Evolutionary conservation across 805 yeast species (phyloP), one percentile per base, ranked within the genome.

Genomic region (Ogataea ganodermae): DNA sequence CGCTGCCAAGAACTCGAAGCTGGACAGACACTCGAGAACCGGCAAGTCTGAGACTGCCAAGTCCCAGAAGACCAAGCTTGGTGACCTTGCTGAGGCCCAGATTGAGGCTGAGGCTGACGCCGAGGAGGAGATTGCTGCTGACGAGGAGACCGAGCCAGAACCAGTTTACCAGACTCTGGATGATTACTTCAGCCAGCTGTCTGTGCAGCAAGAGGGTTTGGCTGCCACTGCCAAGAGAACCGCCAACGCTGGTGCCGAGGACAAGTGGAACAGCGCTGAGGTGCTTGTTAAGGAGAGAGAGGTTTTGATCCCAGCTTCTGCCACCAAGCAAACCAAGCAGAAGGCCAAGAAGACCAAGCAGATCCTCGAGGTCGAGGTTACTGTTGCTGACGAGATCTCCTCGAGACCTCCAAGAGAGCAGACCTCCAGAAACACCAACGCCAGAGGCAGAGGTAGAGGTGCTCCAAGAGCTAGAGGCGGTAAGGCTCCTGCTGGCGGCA

Each of bases 11-110:
- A 57, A 54, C 48, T 74, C 70, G 68, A 75, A 78, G 62, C 70
- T 72, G 51, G 98, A 92, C 82, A 94, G 96, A 74, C 94, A 83
- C 67, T 81, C 92, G 58, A 87, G 86, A 78, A 67, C 88, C 58
- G 89, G 85, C 66, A 88, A 86, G 79, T 70, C 81, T 63, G 97
- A 90, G 76, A 76, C 96, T 61, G 80, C 78, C 61, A 91, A 89
- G 84, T 84, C 86, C 72, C 79, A 85, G 65, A 80, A 78, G 70
- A 84, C 83, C 73, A 91, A 90, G 58, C 89, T 96, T 92, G 96
- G 96, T 67, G 89, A 84, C 67, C 81, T 84, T 83, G 77, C 81
- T 78, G 68, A 62, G 48, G 46, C 70, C 30, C 70, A 66, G 53
- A 42, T 60, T 42, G 67, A 64, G 54, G 70, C 55, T 48, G 86